Evolutionary conservation across 257 asterid genomes (phyloP), one percentile per base, ranked within the genome.

Genomic region (Solanum bulbocastanum): DNA sequence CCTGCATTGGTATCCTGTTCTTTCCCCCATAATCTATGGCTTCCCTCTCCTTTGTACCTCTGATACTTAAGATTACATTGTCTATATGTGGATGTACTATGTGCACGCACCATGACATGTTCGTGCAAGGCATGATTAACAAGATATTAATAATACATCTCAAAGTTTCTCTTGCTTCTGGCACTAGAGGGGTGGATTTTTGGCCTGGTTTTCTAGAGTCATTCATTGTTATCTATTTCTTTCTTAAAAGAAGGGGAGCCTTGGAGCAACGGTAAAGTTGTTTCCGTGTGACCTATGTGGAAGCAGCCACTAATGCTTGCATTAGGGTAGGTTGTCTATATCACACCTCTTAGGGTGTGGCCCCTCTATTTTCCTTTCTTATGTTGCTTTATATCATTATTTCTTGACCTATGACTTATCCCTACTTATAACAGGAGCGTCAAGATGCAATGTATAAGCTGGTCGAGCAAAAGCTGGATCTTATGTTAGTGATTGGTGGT

Each of bases 381-480:
- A 9, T 79, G 36, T 13, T 76, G 33, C 35, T 76, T 76, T 23
- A 76, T 76, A 46, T 81, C 68, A 46, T 10, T 25, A 44, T 79
- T 81, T 16, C 68, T 46, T 18, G 85, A 27, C 85, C 42, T 81
- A 36, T 74, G 18, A 81, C 40, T 81, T 44, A 46, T 46, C 42
- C 68, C 46, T 81, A 13, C 82, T 83, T 88, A 60, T 84, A 88
- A 76, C 88, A 97, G 99, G 99, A 96, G 92, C 91, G 99, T 15
- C 99, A 97, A 94, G 99, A 97, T 94, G 99, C 99, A 39, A 97
- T 97, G 99, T 97, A 95, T 89, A 95, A 97, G 91, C 92, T 97
- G 92, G 98, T 97, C 9, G 98, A 96, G 3, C 88, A 96, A 83
- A 78, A 94, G 86, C 13, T 94, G 18, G 99, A 97, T 93, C 98